These are phyloP conservation scores for Rasamsonia emersonii DNA, from an alignment of 2,329 filamentous ascomycete species.

Conservation along the genomic window DNA sequence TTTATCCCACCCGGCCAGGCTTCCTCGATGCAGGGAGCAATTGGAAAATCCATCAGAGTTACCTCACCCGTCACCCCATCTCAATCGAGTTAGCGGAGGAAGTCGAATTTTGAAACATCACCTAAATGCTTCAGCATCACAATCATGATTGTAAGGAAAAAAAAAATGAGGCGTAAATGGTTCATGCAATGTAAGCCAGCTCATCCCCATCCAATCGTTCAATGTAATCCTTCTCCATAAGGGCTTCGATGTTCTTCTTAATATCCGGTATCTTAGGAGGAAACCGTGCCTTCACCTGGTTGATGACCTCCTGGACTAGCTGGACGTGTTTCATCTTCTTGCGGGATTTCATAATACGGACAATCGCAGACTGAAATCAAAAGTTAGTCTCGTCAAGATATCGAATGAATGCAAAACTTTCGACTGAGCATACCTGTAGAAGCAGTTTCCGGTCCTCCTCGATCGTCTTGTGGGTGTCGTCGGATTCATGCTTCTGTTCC, in stretches of 20 bases:
- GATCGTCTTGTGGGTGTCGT: constrained; percentile 98
- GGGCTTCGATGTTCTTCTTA: constrained; percentile 98
- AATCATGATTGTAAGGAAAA: not conserved
- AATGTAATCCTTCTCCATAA: constrained; percentile 97
- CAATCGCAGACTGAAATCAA: constrained; percentile 73
- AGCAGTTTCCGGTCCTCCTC: constrained; percentile 96
- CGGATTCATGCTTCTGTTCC: constrained; percentile 91
- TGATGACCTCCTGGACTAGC: constrained; percentile 90
- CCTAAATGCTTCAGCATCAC: not conserved
- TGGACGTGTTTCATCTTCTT: constrained; percentile 98
- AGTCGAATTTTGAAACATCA: too few species aligned
- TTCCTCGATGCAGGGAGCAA: too few species aligned
- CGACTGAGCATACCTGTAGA: constrained; percentile 68
- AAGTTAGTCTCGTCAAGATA: constrained; percentile 15
- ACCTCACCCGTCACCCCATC: too few species aligned
- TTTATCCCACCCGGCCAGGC: too few species aligned
- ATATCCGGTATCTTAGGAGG: constrained; percentile 89
- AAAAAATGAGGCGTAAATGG: not conserved
- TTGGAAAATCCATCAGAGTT: too few species aligned
- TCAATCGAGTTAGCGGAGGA: too few species aligned
- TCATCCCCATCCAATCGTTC: constrained; percentile 93
- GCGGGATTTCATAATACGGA: constrained; percentile 98
- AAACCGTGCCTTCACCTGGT: constrained; percentile 88
- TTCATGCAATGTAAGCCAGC: constrained; percentile 83
- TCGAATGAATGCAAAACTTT: constrained; percentile 1